These are phyloP conservation scores for Aulographum hederae DNA, from an alignment of 2,329 filamentous ascomycete genomes.

Conservation along the genomic window DNA sequence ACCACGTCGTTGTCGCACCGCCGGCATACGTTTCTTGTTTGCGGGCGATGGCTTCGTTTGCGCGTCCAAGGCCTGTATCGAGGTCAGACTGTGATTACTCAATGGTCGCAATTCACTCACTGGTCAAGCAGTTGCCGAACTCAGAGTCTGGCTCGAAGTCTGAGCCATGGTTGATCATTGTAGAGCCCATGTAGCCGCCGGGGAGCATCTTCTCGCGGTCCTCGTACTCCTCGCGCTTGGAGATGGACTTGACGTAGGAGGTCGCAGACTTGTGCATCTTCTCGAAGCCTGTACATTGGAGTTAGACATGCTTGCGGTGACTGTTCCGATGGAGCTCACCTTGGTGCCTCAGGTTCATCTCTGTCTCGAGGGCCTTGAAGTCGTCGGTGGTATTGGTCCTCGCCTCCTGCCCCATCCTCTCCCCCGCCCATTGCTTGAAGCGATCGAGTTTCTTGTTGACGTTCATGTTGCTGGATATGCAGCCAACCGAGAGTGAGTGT, in stretches of 20 bases:
- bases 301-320: not conserved
- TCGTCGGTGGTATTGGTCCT: slow-evolving; percentile 78
- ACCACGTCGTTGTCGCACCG: slow-evolving; percentile 65
- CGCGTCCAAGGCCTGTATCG: slow-evolving; percentile 56
- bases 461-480: slow-evolving; percentile 26
- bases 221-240: slow-evolving; percentile 66
- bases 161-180: slow-evolving; percentile 77
- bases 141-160: slow-evolving; percentile 85
- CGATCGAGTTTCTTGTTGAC: slow-evolving; percentile 82
- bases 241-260: slow-evolving; percentile 71
- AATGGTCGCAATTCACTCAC: too few species aligned
- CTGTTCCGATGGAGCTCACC: slow-evolving; percentile 34
- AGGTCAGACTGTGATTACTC: not conserved
- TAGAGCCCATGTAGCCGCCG: slow-evolving; percentile 59
- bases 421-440: slow-evolving; percentile 94
- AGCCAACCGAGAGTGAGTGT: not conserved
- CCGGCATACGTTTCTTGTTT: slow-evolving; percentile 70
- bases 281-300: slow-evolving; percentile 54
- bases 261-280: slow-evolving; percentile 74
- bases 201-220: slow-evolving; percentile 79
- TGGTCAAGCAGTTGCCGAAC: slow-evolving; percentile 61
- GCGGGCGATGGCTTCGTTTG: slow-evolving; percentile 73
- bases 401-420: slow-evolving; percentile 84
- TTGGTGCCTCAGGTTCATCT: slow-evolving; percentile 79
- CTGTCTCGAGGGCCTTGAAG: slow-evolving; percentile 74